phyloP scores from a whole-genome alignment of 73 alveolate species.

The Paramecium octaurelia region DNA sequence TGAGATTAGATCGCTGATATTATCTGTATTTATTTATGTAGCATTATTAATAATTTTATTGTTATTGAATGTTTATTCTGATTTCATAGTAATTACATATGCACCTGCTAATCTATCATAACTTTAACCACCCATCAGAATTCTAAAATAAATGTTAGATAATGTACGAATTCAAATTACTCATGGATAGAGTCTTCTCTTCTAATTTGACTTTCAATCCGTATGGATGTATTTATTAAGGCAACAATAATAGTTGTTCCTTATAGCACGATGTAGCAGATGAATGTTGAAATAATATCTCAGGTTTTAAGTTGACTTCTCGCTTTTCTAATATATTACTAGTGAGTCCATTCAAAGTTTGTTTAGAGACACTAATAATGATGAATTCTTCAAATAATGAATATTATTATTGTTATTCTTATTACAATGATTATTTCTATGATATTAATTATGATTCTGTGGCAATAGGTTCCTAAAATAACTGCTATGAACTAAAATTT shows the following conservation, averaged over 20 bases:
- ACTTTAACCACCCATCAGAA: slow-evolving; percentile 34
- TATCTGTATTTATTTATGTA: background rate
- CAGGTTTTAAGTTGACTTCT: background rate
- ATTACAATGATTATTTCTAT: background rate
- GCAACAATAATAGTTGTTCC: background rate
- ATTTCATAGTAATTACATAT: slow-evolving; percentile 31
- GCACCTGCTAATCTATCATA: slow-evolving; percentile 54
- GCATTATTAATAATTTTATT: background rate
- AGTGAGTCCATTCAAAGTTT: background rate
- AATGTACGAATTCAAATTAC: slow-evolving; percentile 35
- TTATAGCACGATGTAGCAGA: background rate
- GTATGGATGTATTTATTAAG: background rate
- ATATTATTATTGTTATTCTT: background rate
- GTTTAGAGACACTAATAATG: slow-evolving; percentile 24
- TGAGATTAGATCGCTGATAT: background rate
- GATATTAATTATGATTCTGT: background rate
- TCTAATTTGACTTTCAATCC: slow-evolving; percentile 41
- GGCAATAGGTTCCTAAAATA: background rate
- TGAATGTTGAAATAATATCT: slow-evolving; percentile 13
- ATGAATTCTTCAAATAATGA: slow-evolving; percentile 9
- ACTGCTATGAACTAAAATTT: background rate
- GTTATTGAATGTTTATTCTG: slow-evolving; percentile 12
- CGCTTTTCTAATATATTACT: background rate
- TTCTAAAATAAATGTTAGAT: background rate
- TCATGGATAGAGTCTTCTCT: slow-evolving; percentile 36